A percentile compares a stretch with the other conserved stretches of the same genome.
These are phyloP conservation scores for Sordariomycetes sp. DNA, from an alignment of 2,329 filamentous ascomycete genomes.

Conservation along the genomic window DNA sequence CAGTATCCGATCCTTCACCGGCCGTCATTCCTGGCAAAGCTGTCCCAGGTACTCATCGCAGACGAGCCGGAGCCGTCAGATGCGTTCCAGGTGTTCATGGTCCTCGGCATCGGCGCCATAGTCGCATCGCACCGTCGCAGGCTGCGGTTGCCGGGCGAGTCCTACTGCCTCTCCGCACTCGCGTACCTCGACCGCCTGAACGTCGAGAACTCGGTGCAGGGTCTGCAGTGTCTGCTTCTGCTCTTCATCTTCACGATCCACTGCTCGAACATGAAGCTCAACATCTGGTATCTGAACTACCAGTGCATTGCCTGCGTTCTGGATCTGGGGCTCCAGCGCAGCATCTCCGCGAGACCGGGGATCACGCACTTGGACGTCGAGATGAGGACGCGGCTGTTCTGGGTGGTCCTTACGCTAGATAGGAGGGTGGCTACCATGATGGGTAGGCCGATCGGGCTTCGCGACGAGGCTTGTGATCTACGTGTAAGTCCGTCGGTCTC, in stretches of 20 bases:
- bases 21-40: slow-evolving; percentile 28
- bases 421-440: slow-evolving; percentile 44
- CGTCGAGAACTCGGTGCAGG: slow-evolving; percentile 36
- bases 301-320: slow-evolving; percentile 41
- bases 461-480: slow-evolving; percentile 45
- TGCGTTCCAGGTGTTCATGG: slow-evolving; percentile 42
- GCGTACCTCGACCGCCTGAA: slow-evolving; percentile 34
- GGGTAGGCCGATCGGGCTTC: slow-evolving; percentile 43
- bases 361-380: slow-evolving; percentile 40
- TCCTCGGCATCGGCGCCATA: slow-evolving; percentile 38
- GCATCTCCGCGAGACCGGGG: slow-evolving; percentile 29
- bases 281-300: slow-evolving; percentile 46
- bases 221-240: slow-evolving; percentile 37
- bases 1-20: slow-evolving; percentile 41
- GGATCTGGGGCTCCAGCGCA: slow-evolving; percentile 41
- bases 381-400: slow-evolving; percentile 45
- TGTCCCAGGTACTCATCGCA: slow-evolving; percentile 22
- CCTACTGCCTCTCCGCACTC: slow-evolving; percentile 38
- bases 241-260: slow-evolving; percentile 40
- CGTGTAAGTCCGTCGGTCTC: slow-evolving; percentile 21
- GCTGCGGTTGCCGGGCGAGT: slow-evolving; percentile 34
- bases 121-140: slow-evolving; percentile 32
- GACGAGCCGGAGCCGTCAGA: slow-evolving; percentile 9
- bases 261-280: slow-evolving; percentile 36
- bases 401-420: slow-evolving; percentile 43